Evolutionary conservation across 1,139 yeast genomes (phyloP), one percentile per base, ranked within the genome.

Genomic region (Hansenula lynferdii): DNA sequence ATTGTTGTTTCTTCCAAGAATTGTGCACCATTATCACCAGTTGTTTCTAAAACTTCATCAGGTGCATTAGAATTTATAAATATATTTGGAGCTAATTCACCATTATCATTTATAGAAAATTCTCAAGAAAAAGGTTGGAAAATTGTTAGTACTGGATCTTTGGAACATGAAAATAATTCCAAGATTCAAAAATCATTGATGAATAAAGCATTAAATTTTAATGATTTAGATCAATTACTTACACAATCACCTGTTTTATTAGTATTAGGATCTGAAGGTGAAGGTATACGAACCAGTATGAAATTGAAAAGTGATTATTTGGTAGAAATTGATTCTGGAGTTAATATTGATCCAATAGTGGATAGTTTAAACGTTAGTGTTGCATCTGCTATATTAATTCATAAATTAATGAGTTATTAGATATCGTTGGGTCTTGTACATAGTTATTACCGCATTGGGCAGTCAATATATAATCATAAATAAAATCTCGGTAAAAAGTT

Each of bases 291-390:
- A 40, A 80, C 82, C 14, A 72, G 77, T 35, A 51, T 89, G 48
- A 67, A 75, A 43, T 64, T 75, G 41, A 67, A 80, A 45, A 77
- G 90, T 38, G 87, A 86, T 47, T 80, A 68, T 52, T 64, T 75
- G 39, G 90, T 80, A 9, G 73, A 76, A 19, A 67, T 85, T n/a
- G 60, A 54, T 47, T 58, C 47, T 31, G 54, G 53, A 17, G 36
- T 41, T 39, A 66, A 59, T 7, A 52, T 46, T 2, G 69, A 67
- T 39, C 53, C 53, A 3, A 61, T 76, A 14, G 80, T 89, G 27
- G 96, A 87, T 54, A 85, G 95, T 18, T 65, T 89, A 50, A 89
- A 89, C 56, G 97, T 86, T 28, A 85, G 95, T 54, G 96, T 89
- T 6, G 96, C 97, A 1, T 74, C 90, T 3, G 94, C 90, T 1